Base-by-base conservation (phyloP, 2,329 filamentous ascomycete species). In the Colletotrichum brevisporum region DNA sequence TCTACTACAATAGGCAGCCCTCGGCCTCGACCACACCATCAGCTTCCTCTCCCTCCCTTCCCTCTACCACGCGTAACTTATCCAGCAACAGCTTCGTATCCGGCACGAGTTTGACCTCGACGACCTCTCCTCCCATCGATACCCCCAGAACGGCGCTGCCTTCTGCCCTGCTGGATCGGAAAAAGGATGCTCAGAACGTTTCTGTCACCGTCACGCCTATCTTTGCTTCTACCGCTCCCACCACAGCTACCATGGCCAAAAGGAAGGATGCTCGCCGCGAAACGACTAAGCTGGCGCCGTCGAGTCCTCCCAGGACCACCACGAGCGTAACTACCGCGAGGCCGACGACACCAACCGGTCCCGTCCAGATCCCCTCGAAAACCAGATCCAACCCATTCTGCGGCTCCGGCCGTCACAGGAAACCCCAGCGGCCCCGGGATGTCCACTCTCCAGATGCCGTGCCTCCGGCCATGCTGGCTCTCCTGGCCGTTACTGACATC, bases 401-500 rank as follows among this genome's bases (percentile, higher is more conserved):
- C 71, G 79, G 79, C 70, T 83, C 77, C 74, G 75, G 82, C 47
- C 78, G 80, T 59, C 76, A 83, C 57, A 79, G 80, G 51, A 77
- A 77, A 59, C 78, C 78, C 47, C 73, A 74, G 53, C 73, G 78
- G 48, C 76, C 78, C 9, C 80, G 78, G 67, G 82, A 86, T 62
- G 77, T 81, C 2, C 85, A 86, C 75, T 84, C 85, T 1, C 83
- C 87, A 6, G 86, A 89, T 66, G 80, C 83, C 16, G 82, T 91
- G 24, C 86, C 89, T 5, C 84, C 89, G 0, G 89, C 88, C 0
- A 84, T 91, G 31, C 88, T 88, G 6, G 88, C 88, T 13, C 80
- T 91, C 31, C 81, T 91, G 41, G 89, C 89, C 39, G 82, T 89
- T 61, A 91, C 89, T 36, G 86, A 84, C 70, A 91, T 91, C 57